phyloP scores from a whole-genome alignment of 2,329 filamentous ascomycete species.

The Epichloe gansuensis region DNA sequence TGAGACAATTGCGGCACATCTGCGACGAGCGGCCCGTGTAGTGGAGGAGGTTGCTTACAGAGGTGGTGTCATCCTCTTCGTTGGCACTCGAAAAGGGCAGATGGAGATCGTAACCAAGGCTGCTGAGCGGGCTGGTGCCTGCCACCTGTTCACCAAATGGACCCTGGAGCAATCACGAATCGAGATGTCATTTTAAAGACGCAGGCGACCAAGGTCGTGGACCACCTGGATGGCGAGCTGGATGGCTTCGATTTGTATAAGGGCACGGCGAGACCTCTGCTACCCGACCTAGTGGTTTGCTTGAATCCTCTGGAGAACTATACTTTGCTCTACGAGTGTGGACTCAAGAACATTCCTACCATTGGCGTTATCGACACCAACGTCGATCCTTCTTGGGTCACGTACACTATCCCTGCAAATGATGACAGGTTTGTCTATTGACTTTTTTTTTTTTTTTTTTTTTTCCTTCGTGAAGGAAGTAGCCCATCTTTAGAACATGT shows the following conservation, averaged over 20 bases:
- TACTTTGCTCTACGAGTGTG: constrained; percentile 82
- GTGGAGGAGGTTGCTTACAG: constrained; percentile 75
- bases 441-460: not conserved
- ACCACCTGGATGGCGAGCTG: constrained; percentile 54
- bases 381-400: constrained; percentile 83
- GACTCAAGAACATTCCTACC: constrained; percentile 75
- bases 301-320: constrained; percentile 91
- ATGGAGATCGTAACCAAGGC: constrained; percentile 70
- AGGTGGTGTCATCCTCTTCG: constrained; percentile 81
- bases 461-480: no score
- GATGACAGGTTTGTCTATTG: constrained; percentile 63
- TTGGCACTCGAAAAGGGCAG: constrained; percentile 75
- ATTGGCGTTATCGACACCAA: constrained; percentile 94
- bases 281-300: constrained; percentile 84
- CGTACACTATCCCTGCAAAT: constrained; percentile 92
- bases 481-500: not conserved
- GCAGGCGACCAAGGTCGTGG: constrained; percentile 61
- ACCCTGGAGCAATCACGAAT: constrained; percentile 84
- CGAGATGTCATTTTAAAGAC: constrained; percentile 72
- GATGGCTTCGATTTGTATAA: constrained; percentile 54
- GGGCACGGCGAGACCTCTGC: constrained; percentile 50
- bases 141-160: constrained; percentile 89
- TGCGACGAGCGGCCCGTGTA: constrained; percentile 86
- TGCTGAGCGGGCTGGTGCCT: constrained; percentile 64
- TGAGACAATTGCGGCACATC: constrained; percentile 75